Percentiles rank a stretch among this genome's conserved stretches.
Conservation (phyloP, 1,139 yeast genomes). For the Saccharomyces pastorianus region DNA sequence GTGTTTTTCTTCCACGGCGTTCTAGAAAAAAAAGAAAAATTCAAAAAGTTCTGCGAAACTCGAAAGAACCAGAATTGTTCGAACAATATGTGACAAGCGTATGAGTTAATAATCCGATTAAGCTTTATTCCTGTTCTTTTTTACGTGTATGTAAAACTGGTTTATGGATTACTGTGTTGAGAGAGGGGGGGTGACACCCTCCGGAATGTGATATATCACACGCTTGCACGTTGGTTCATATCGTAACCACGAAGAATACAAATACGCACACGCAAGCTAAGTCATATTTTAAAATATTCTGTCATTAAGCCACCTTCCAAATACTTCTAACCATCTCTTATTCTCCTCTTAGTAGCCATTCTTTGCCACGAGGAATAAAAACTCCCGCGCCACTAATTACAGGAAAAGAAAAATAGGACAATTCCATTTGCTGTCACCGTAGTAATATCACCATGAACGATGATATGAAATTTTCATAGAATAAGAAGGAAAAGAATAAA, state of each 20-base stretch:
- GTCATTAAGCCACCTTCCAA: too few relatives aligned
- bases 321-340: background rate
- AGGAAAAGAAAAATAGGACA: background rate
- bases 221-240: too few relatives aligned
- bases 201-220: too few relatives aligned
- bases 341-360: background rate
- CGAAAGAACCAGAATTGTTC: background rate
- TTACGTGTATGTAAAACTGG: too few relatives aligned
- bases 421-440: background rate
- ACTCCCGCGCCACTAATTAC: background rate
- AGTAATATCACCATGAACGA: background rate
- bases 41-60: background rate
- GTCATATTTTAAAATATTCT: too few relatives aligned
- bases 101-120: background rate
- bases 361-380: background rate
- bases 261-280: too few relatives aligned
- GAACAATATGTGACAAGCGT: background rate
- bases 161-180: background rate
- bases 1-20: background rate
- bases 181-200: background rate
- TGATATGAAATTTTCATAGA: background rate
- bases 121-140: background rate
- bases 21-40: background rate
- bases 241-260: too few relatives aligned
- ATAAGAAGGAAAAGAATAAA: background rate